Evolutionary conservation across 257 asterid species (phyloP).

Genomic region (Nicotiana otophora): DNA sequence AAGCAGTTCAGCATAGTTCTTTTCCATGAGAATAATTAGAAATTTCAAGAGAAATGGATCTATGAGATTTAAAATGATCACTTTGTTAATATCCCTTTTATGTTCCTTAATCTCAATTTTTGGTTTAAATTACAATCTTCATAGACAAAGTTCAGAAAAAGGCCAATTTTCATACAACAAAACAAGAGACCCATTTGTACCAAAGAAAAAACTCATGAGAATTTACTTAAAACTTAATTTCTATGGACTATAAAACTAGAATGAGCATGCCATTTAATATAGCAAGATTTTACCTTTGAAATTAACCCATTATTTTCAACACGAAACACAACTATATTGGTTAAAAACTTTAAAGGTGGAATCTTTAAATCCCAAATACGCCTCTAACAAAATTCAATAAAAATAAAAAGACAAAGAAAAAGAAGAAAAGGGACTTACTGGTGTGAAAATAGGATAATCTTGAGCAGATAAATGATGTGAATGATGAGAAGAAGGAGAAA

Average conservation of each 20-base stretch:
- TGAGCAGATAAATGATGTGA: conserved; percentile 62
- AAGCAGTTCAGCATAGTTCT: background rate
- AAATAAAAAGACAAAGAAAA: background rate
- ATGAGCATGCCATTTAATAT: no score
- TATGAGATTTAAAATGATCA: background rate
- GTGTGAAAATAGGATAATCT: conserved; percentile 92
- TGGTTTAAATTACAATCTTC: no score
- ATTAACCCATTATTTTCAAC: background rate
- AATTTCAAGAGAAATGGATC: background rate
- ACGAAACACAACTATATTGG: background rate
- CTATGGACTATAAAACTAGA: background rate
- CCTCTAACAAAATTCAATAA: background rate
- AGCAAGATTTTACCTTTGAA: background rate
- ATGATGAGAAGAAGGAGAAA: conserved; percentile 68
- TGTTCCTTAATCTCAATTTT: no score
- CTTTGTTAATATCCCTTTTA: no score
- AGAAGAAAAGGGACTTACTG: conserved; percentile 38
- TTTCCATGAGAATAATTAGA: background rate
- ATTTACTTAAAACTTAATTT: background rate
- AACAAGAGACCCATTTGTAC: background rate
- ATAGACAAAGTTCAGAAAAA: background rate
- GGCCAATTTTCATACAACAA: background rate
- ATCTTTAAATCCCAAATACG: background rate
- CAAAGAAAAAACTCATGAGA: background rate
- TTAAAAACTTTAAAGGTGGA: background rate